These are phyloP conservation scores for Chaetoceros tenuissimus DNA, from an alignment of 108 stramenopile species.

Conservation along the genomic window DNA sequence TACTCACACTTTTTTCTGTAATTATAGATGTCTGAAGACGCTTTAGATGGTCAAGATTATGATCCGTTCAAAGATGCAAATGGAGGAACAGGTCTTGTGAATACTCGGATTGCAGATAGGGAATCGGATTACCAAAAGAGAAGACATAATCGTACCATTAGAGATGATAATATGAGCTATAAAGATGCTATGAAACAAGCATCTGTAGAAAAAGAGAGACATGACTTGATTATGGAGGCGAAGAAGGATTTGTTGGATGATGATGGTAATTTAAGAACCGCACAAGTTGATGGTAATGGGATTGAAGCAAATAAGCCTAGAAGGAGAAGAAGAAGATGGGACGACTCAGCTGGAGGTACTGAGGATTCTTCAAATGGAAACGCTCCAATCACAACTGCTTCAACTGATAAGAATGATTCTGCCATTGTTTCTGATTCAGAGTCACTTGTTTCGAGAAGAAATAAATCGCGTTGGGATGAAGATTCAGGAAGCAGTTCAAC, in stretches of 20 bases:
- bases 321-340: slow-evolving; percentile 74
- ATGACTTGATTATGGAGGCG: slow-evolving; percentile 54
- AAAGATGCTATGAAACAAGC: slow-evolving; percentile 84
- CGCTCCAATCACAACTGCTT: slow-evolving; percentile 6
- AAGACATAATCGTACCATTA: slow-evolving; percentile 58
- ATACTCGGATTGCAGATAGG: slow-evolving; percentile 76
- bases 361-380: too few species aligned
- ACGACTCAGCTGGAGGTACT: too few species aligned
- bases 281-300: slow-evolving; percentile 1
- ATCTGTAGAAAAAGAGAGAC: slow-evolving; percentile 54
- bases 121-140: slow-evolving; percentile 87
- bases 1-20: background rate
- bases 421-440: slow-evolving; percentile 58
- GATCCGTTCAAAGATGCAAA: slow-evolving; percentile 59
- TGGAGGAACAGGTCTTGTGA: slow-evolving; percentile 67
- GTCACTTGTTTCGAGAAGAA: slow-evolving; percentile 19
- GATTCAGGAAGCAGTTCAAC: slow-evolving; percentile 26
- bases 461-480: slow-evolving; percentile 65
- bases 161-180: slow-evolving; percentile 72
- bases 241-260: slow-evolving; percentile 44
- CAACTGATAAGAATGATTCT: slow-evolving; percentile 14
- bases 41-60: slow-evolving; percentile 35
- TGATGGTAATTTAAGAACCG: slow-evolving; percentile 21
- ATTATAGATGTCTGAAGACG: slow-evolving; percentile 8
- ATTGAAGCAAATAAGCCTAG: slow-evolving; percentile 25